These are phyloP conservation scores for Cadophora gregata DNA, from an alignment of 2,329 filamentous ascomycete species.

Conservation along the genomic window DNA sequence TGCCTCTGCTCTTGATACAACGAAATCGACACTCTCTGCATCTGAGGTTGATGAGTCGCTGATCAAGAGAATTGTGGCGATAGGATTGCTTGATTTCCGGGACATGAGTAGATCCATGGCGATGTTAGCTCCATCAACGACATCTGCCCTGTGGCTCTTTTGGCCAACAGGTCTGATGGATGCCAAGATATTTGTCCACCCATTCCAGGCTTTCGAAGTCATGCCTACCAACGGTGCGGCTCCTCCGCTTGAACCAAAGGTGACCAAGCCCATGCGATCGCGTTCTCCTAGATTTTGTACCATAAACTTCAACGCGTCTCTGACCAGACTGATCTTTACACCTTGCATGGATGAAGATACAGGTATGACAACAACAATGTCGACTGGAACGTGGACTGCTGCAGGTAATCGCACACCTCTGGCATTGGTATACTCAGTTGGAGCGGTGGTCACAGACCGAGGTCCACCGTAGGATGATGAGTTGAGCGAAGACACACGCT, in stretches of 20 bases:
- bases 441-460: conserved; percentile 84
- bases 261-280: conserved; percentile 96
- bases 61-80: conserved; percentile 94
- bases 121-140: conserved; percentile 96
- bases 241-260: conserved; percentile 92
- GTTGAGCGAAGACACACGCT: conserved; percentile 80
- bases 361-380: conserved; percentile 95
- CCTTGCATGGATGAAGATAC: conserved; percentile 99
- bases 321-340: conserved; percentile 94
- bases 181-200: conserved; percentile 85
- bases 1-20: conserved; percentile 93
- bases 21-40: conserved; percentile 94
- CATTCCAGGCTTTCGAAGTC: conserved; percentile 93
- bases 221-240: conserved; percentile 97
- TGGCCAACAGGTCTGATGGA: conserved; percentile 93
- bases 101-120: conserved; percentile 99
- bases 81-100: conserved; percentile 91
- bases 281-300: conserved; percentile 88
- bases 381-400: conserved; percentile 82
- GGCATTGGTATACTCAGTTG: conserved; percentile 86
- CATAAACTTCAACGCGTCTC: conserved; percentile 91
- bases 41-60: conserved; percentile 97
- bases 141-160: conserved; percentile 94
- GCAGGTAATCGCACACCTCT: conserved; percentile 47
- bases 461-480: conserved; percentile 81